Evolutionary conservation across 805 yeast species (phyloP).

Genomic region (Clavispora fructus): DNA sequence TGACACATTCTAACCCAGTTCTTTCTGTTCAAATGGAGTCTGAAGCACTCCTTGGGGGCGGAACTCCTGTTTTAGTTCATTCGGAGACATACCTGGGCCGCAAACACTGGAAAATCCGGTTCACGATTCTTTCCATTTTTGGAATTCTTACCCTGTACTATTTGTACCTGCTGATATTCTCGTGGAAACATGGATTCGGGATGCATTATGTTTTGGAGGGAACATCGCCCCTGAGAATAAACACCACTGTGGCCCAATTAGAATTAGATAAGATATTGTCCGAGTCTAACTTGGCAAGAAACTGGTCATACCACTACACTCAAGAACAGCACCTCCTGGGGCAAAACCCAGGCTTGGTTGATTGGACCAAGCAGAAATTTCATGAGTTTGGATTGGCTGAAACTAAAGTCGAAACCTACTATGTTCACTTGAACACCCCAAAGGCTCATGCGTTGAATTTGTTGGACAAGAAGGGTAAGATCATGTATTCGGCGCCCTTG

Average conservation of each 20-base stretch:
- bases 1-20: not conserved
- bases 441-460: conserved; percentile 4
- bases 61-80: not conserved
- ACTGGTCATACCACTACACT: conserved; percentile 6
- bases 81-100: not conserved
- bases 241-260: conserved; percentile 1
- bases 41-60: not conserved
- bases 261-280: conserved; percentile 1
- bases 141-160: not conserved
- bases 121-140: conserved; percentile 1
- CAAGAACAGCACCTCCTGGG: conserved; percentile 7
- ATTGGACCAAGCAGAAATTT: conserved; percentile 5
- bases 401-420: conserved; percentile 4
- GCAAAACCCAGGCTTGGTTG: conserved; percentile 1
- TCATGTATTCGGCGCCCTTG: conserved; percentile 3
- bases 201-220: conserved; percentile 1
- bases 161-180: not conserved
- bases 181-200: not conserved
- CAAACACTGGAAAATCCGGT: conserved; percentile 2
- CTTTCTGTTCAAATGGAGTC: not conserved
- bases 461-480: conserved; percentile 1
- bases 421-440: conserved; percentile 5
- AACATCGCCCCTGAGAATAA: not conserved
- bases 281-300: conserved; percentile 3
- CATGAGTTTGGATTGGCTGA: conserved; percentile 4